phyloP scores from a whole-genome alignment of 1,284 basidiomycete genomes.

The Cryptococcus hybrid region DNA sequence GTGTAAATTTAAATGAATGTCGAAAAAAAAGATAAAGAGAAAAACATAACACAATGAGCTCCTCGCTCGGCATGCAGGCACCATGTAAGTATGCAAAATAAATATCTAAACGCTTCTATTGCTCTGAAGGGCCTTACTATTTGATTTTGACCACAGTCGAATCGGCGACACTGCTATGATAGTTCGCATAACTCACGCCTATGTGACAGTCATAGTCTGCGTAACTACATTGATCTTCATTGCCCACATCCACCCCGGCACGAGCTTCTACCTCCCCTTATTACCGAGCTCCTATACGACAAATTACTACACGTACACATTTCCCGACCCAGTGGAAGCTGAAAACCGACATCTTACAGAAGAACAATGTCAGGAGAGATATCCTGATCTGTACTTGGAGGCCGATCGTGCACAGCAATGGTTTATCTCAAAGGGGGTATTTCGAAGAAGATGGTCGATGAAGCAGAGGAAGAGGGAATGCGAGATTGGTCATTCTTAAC shows the following conservation, averaged over 20 bases:
- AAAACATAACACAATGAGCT: no score
- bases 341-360: constrained; percentile 26
- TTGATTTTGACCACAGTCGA: no score
- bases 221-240: not conserved
- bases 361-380: constrained; percentile 33
- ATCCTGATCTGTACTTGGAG: constrained; percentile 41
- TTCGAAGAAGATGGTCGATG: constrained; percentile 31
- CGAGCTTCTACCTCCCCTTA: constrained; percentile 5
- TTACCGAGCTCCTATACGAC: constrained; percentile 3
- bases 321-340: constrained; percentile 3
- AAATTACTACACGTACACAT: not conserved
- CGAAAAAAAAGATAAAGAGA: no score
- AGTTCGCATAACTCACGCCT: no score
- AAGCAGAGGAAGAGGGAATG: constrained; percentile 32
- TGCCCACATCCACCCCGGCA: constrained; percentile 6
- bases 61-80: no score
- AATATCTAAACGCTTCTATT: no score
- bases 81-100: no score
- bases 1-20: no score
- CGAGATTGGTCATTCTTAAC: constrained; percentile 38
- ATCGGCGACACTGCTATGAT: no score
- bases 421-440: constrained; percentile 29
- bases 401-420: constrained; percentile 37
- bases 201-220: no score
- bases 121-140: no score